phyloP scores from a whole-genome alignment of 208 protist genomes.

The Histomonas meleagridis region DNA sequence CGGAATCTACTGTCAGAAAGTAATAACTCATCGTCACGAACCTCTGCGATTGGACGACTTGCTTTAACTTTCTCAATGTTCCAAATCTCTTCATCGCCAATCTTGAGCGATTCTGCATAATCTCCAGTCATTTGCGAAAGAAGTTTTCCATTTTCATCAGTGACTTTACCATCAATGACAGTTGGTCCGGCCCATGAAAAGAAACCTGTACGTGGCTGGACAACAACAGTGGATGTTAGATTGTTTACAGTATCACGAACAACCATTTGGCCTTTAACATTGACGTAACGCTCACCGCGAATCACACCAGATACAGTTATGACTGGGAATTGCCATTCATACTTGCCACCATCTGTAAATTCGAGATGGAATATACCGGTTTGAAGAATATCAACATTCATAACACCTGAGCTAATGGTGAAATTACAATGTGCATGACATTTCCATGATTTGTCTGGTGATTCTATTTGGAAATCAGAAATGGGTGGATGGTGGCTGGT shows the following conservation, averaged over 20 bases:
- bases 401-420: neutral
- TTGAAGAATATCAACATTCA: neutral
- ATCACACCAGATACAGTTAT: neutral
- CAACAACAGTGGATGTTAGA: neutral
- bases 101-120: neutral
- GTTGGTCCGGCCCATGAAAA: no score
- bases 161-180: neutral
- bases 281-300: neutral
- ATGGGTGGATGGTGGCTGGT: slow-evolving; percentile 44
- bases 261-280: neutral
- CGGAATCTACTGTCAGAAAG: neutral
- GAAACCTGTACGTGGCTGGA: neutral
- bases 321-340: slow-evolving; percentile 8
- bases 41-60: neutral
- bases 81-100: neutral
- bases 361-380: neutral
- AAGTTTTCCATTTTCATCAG: neutral
- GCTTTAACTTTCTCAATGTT: neutral
- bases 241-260: neutral
- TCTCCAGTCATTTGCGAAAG: neutral
- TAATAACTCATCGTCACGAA: neutral
- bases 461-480: slow-evolving; percentile 38
- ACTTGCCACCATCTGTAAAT: neutral
- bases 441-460: slow-evolving; percentile 25
- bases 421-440: neutral